Percentiles rank a stretch among this genome's conserved stretches.
Conservation (phyloP, 192 early-diverging fungal genomes). For the Podila horticola region DNA sequence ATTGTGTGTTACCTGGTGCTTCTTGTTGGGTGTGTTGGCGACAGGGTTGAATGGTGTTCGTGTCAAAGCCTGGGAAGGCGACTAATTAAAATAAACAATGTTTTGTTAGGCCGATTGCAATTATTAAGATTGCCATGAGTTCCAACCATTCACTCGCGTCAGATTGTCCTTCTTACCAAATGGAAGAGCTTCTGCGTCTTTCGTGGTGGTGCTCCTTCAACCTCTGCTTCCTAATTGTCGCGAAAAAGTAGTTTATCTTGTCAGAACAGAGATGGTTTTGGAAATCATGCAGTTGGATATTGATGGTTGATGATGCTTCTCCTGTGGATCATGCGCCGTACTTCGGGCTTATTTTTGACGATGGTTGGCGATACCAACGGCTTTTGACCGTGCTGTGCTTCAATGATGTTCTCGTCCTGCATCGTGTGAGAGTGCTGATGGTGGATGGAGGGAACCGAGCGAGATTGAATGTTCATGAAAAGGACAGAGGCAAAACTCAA, state of each 20-base stretch:
- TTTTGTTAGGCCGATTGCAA: not conserved
- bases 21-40: slow-evolving; percentile 36
- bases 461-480: not conserved
- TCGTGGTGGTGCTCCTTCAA: slow-evolving; percentile 47
- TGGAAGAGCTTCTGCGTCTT: slow-evolving; percentile 35
- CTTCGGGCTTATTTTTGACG: slow-evolving; percentile 38
- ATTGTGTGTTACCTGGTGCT: not conserved
- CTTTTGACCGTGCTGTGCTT: slow-evolving; percentile 29
- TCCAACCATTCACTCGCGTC: no score
- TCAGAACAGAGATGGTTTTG: not conserved
- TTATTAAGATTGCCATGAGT: not conserved
- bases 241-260: not conserved
- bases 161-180: slow-evolving; percentile 10
- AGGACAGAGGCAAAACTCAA: not conserved
- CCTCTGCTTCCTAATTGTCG: slow-evolving; percentile 9
- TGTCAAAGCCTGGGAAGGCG: slow-evolving; percentile 24
- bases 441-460: not conserved
- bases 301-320: not conserved
- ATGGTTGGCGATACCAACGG: not conserved
- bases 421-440: not conserved
- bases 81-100: slow-evolving; percentile 10
- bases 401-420: slow-evolving; percentile 48
- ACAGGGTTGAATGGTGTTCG: slow-evolving; percentile 23
- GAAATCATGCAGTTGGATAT: not conserved
- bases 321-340: not conserved